Base-by-base conservation (phyloP, 805 yeast species). In the Candida broadrunensis region DNA sequence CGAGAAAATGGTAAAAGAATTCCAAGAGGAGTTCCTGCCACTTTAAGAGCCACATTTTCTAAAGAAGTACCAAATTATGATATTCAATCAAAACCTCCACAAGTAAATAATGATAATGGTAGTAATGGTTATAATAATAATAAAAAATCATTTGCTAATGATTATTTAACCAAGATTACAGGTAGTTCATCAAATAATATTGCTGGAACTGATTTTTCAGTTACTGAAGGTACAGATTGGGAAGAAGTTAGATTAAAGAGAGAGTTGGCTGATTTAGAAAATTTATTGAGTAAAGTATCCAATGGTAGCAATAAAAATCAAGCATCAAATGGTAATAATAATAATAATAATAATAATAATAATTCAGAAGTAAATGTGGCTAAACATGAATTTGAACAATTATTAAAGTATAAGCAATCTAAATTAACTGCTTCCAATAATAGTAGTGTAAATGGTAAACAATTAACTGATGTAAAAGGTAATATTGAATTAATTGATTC, bases 11-110 rank as follows among this genome's bases (percentile, higher is more conserved):
- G 89, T 31, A 83, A 83, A 53, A 74, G 91, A 39, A 81, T 93
- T 19, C 99, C 99, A 31, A 73, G 93, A 43, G 83, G 89, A n/a
- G 89, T 93, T n/a, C 99, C 99, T 15, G 86, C 90, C 2, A 81
- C 93, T 5, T 70, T 93, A 48, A 75, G 96, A 33, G 97, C 97
- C 13, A 87, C 97, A 0, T 91, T 90, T 61, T 85, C 87, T 31
- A 88, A 88, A 65, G 90, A 86, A 50, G 75, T 75, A 24, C 93
- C 95, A 13, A 82, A 80, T 43, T 88, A 84, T 56, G 81, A 83
- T 51, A 48, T 83, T 25, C 52, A 46, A 39, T 50, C 59, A 56
- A 66, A 49, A 57, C 65, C 47, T 41, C 69, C 45, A 27, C 45
- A 42, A 9, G 39, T 46, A 3, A 13, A 21, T 19, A 13, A 15